Base-by-base conservation (phyloP, 1,139 yeast species). In the Candida sanyaensis region DNA sequence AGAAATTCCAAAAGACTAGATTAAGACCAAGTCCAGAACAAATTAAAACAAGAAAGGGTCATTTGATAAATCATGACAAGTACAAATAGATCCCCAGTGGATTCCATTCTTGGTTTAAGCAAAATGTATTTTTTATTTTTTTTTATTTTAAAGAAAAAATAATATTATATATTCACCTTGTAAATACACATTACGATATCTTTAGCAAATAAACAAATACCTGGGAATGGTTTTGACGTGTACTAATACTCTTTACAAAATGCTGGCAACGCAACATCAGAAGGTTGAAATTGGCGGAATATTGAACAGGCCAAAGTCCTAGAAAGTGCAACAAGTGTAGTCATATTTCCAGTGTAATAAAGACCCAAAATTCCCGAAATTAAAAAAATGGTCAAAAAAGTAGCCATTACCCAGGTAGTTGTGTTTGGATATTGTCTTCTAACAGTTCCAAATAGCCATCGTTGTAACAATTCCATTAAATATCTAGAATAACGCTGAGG, bases 1-100 rank as follows among this genome's bases (percentile, higher is more conserved):
- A 92, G 81, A 95, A 93, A 69, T 88, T 90, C 50, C 92, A 84
- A 75, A 92, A 91, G 82, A 93, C 99, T 31, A 86, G 99, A 73
- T 33, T 44, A 23, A 36, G 11, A 10, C 45, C 50, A 40, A 49
- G 47, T 36, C 45, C 45, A 33, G 42, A 46, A 29, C 46, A 46
- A 27, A 47, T 51, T 10, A 51, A 43, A 38, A 47, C 43, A 39
- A 51, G 54, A 47, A 51, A 51, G 30, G 52, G 54, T 10, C 45
- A 47, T 36, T 37, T 46, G 43, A 45, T 49, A 7, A 50, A 46
- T 32, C 54, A 50, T 31, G 43, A 43, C 34, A 42, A 50, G 42
- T 47, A 32, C 31, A 37, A 42, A 37, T 26, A 38, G 29, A 30
- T 21, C 27, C 17, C n/a, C n/a, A 12, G 12, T 24, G 38, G 11